Evolutionary conservation across 176 grass and related monocot genomes (phyloP).

Genomic region (Musa itinerans): DNA sequence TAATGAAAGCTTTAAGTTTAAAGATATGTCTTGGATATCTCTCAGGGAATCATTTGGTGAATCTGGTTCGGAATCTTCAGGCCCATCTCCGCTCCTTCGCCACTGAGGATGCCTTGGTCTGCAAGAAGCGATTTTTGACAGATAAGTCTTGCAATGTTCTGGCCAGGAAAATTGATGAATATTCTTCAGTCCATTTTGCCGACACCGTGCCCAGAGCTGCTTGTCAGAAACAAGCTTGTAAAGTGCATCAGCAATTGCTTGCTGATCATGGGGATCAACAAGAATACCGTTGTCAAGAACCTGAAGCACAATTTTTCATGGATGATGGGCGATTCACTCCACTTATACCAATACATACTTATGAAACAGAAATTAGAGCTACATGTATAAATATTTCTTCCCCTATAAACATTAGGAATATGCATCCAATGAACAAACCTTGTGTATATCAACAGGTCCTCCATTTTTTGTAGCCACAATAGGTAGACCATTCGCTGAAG

Average conservation of each 20-base stretch:
- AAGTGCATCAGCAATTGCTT: constrained; percentile 67
- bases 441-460: constrained; percentile 20
- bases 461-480: constrained; percentile 25
- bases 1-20: constrained; percentile 51
- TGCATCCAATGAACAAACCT: constrained; percentile 1
- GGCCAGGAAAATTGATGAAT: constrained; percentile 81
- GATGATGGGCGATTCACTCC: constrained; percentile 6
- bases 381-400: background rate
- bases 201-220: constrained; percentile 53
- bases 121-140: constrained; percentile 39
- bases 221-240: constrained; percentile 77
- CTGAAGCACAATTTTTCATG: constrained; percentile 32
- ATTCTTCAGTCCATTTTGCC: constrained; percentile 61
- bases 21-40: constrained; percentile 59
- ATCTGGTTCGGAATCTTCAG: constrained; percentile 47
- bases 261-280: constrained; percentile 77
- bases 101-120: constrained; percentile 57
- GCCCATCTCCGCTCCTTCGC: constrained; percentile 37
- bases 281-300: constrained; percentile 79
- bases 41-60: constrained; percentile 53
- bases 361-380: background rate
- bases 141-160: constrained; percentile 81
- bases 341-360: background rate
- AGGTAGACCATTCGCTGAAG: constrained; percentile 16
- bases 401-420: background rate